Conservation (phyloP, 2,329 filamentous ascomycete genomes). For the Neonectria hederae region DNA sequence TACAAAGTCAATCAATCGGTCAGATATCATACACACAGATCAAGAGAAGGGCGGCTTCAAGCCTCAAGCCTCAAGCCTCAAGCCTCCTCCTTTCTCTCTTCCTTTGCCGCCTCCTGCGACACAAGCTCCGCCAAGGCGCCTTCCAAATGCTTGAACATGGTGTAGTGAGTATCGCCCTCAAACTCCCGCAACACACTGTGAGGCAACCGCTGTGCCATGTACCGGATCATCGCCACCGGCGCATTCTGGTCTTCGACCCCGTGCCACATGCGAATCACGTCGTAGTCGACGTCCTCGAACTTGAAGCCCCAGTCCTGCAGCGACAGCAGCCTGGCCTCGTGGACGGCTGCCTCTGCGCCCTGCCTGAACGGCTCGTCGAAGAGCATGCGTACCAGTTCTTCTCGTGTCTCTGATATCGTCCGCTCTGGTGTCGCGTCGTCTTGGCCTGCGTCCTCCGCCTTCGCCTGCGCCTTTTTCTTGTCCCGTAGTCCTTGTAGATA, state of each 20-base stretch:
- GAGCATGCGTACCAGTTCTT: conserved; percentile 43
- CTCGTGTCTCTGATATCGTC: conserved; percentile 33
- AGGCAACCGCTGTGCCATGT: conserved; percentile 49
- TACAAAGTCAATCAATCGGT: neutral
- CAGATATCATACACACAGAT: neutral
- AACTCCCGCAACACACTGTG: conserved; percentile 47
- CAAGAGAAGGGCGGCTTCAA: no score
- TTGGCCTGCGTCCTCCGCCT: neutral
- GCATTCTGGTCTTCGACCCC: conserved; percentile 45
- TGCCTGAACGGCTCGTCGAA: conserved; percentile 44
- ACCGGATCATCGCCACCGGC: conserved; percentile 47
- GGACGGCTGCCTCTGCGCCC: conserved; percentile 37
- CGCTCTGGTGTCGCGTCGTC: neutral
- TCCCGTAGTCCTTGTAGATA: conserved; percentile 26
- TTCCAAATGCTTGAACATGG: conserved; percentile 39
- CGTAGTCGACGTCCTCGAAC: conserved; percentile 42
- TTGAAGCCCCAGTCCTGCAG: conserved; percentile 44
- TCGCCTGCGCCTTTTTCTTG: conserved; percentile 2
- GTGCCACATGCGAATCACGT: conserved; percentile 46
- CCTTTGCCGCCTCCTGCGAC: neutral
- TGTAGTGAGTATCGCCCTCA: conserved; percentile 47
- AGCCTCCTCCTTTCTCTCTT: neutral
- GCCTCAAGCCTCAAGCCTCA: no score
- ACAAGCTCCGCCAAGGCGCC: conserved; percentile 24
- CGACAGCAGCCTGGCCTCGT: conserved; percentile 45